Percentiles rank a stretch among this genome's conserved stretches.
Conservation (phyloP, 306 rosid genomes). For the Senna siamea region DNA sequence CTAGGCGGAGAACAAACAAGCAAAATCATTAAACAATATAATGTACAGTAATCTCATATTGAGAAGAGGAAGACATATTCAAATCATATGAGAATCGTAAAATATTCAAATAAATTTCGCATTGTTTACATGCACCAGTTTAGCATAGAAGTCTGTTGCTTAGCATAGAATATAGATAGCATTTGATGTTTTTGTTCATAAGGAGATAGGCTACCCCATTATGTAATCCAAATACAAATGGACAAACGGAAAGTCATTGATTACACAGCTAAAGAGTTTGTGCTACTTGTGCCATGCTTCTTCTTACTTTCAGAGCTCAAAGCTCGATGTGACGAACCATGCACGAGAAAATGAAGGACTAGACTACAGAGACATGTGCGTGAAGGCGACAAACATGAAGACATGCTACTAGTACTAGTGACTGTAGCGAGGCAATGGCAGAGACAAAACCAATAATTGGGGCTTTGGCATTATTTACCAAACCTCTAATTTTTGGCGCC, state of each 20-base stretch:
- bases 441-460: conserved; percentile 47
- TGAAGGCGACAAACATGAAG: conserved; percentile 41
- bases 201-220: too few relatives aligned
- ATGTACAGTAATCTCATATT: neutral
- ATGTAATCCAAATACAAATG: neutral
- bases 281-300: too few relatives aligned
- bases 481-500: conserved; percentile 46
- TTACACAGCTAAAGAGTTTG: neutral
- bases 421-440: conserved; percentile 29
- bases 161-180: neutral
- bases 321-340: conserved; percentile 8
- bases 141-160: neutral
- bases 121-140: neutral
- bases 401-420: neutral
- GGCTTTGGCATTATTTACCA: conserved; percentile 55
- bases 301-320: neutral
- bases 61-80: neutral
- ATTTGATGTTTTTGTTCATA: neutral
- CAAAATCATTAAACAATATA: neutral
- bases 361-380: conserved; percentile 29
- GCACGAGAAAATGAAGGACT: conserved; percentile 11
- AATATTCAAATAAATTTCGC: neutral
- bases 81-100: neutral
- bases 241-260: neutral
- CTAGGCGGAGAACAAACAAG: neutral